Conservation (phyloP, 176 grass and related monocot species). For the Elymus sibiricus region DNA sequence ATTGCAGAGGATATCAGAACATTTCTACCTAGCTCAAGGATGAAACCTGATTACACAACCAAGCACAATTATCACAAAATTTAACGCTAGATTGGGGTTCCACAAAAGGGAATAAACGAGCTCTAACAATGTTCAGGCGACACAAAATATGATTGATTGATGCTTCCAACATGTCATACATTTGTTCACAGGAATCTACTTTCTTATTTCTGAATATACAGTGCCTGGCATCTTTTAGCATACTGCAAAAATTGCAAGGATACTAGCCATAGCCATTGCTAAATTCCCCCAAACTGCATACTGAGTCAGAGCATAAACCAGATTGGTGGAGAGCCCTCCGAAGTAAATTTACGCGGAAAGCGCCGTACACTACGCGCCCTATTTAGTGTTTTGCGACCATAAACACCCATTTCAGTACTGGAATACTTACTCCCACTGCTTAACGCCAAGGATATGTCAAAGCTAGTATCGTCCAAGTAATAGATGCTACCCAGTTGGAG, state of each 20-base stretch:
- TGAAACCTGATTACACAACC: background rate
- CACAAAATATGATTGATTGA: background rate
- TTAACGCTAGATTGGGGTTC: background rate
- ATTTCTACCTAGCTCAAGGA: background rate
- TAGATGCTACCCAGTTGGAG: constrained; percentile 1
- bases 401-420: background rate
- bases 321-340: constrained; percentile 12
- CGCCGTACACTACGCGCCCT: background rate
- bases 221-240: background rate
- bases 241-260: background rate
- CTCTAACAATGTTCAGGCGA: background rate
- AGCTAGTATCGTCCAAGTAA: constrained; percentile 17
- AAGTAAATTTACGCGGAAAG: background rate
- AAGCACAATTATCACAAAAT: background rate
- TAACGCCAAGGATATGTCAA: constrained; percentile 5
- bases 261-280: background rate
- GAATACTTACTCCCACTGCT: background rate
- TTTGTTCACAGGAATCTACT: background rate
- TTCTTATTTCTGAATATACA: background rate
- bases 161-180: constrained; percentile 10
- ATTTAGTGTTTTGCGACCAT: background rate
- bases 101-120: background rate
- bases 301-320: constrained; percentile 2
- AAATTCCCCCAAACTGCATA: background rate
- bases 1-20: background rate